phyloP scores from a whole-genome alignment of 768 basidiomycete genomes.

The Rossbeevera mucosa region DNA sequence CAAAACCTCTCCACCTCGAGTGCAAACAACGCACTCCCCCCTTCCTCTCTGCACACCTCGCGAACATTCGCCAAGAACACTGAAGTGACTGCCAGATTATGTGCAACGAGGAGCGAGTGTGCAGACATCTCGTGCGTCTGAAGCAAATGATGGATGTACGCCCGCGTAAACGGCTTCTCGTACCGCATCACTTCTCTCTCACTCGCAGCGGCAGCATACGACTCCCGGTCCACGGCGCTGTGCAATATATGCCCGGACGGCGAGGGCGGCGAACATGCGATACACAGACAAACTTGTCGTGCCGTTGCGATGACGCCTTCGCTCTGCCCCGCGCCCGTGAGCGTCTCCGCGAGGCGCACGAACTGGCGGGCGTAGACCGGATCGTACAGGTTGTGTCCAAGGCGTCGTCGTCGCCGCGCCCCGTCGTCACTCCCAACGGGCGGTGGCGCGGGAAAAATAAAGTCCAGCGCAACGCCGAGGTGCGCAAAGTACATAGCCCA shows the following conservation, averaged over 20 bases:
- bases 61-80: conserved; percentile 62
- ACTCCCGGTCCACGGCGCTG: conserved; percentile 37
- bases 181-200: conserved; percentile 5
- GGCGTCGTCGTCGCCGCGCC: background rate
- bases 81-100: conserved; percentile 69
- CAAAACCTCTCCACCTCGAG: conserved; percentile 50
- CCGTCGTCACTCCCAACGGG: background rate
- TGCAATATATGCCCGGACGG: conserved; percentile 39
- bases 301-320: background rate
- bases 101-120: conserved; percentile 67
- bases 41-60: conserved; percentile 9
- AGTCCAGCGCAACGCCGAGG: conserved; percentile 73
- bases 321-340: conserved; percentile 20
- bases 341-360: conserved; percentile 41
- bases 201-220: conserved; percentile 5
- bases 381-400: conserved; percentile 76
- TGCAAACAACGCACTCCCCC: conserved; percentile 24
- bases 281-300: conserved; percentile 41
- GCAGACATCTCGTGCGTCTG: conserved; percentile 90
- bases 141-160: conserved; percentile 80
- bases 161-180: conserved; percentile 40
- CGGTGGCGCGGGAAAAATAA: conserved; percentile 59
- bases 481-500: conserved; percentile 70
- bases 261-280: conserved; percentile 49
- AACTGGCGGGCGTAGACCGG: conserved; percentile 58